Percentiles rank a stretch among this genome's conserved stretches.
These are phyloP conservation scores for Fusarium albidum DNA, from an alignment of 2,329 filamentous ascomycete genomes.

Conservation along the genomic window DNA sequence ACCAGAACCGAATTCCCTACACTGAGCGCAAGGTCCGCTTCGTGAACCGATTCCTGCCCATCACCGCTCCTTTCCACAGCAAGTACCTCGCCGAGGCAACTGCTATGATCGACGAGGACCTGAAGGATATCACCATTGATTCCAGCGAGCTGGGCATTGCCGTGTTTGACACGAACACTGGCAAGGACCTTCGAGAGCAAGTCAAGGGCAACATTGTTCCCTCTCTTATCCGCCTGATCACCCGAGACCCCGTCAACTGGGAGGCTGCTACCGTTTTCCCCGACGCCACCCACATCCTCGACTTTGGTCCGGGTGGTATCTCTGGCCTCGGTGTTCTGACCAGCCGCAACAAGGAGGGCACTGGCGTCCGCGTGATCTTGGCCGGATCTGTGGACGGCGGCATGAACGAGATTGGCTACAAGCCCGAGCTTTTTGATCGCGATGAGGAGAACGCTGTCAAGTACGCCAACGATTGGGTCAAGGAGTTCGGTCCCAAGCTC, in stretches of 20 bases:
- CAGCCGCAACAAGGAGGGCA: slow-evolving; percentile 99
- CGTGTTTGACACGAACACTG: slow-evolving; percentile 90
- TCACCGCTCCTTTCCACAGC: slow-evolving; percentile 98
- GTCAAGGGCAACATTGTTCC: slow-evolving; percentile 84
- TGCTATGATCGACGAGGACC: slow-evolving; percentile 83
- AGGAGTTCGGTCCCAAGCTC: slow-evolving; percentile 92
- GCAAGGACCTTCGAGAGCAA: slow-evolving; percentile 79
- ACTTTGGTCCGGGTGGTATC: slow-evolving; percentile 96
- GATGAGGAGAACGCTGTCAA: slow-evolving; percentile 95
- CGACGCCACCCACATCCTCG: slow-evolving; percentile 89
- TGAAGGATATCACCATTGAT: slow-evolving; percentile 82
- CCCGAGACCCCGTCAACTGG: slow-evolving; percentile 93
- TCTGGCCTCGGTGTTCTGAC: slow-evolving; percentile 95
- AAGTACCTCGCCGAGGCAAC: slow-evolving; percentile 87
- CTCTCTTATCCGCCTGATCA: slow-evolving; percentile 89
- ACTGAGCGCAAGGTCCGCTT: slow-evolving; percentile 97
- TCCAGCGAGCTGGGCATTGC: slow-evolving; percentile 79
- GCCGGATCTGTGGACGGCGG: slow-evolving; percentile 93
- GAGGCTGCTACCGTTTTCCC: slow-evolving; percentile 93
- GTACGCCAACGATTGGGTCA: slow-evolving; percentile 97
- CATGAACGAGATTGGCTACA: slow-evolving; percentile 92
- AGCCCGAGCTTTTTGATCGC: slow-evolving; percentile 95
- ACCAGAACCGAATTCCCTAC: slow-evolving; percentile 93
- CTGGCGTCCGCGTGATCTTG: slow-evolving; percentile 94
- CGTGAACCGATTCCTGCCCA: slow-evolving; percentile 95